Conservation (phyloP, 257 asterid genomes). For the Nicotiana noctiflora region DNA sequence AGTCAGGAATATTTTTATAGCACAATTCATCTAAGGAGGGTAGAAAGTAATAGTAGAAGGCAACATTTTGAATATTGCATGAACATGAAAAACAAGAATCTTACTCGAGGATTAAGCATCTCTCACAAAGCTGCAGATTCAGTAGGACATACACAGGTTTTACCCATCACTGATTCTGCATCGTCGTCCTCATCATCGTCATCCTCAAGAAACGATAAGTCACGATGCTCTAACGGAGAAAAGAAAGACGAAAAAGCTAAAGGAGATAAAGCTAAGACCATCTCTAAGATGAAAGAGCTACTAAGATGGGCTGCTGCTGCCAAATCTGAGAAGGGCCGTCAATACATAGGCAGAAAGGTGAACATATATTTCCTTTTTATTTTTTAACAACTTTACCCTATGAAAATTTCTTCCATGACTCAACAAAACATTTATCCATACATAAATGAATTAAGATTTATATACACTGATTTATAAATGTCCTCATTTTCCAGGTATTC, state of each 20-base stretch:
- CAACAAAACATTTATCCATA: not conserved
- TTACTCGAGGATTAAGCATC: conserved; percentile 27
- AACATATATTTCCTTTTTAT: not conserved
- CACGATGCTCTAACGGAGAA: conserved; percentile 11
- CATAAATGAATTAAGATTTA: too few relatives aligned
- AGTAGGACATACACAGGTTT: conserved; percentile 27
- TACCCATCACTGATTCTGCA: conserved; percentile 31
- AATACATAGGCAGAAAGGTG: conserved; percentile 55
- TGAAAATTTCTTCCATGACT: not conserved
- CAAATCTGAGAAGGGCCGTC: conserved; percentile 51
- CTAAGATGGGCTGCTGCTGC: conserved; percentile 73
- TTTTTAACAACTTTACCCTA: not conserved
- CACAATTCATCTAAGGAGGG: conserved; percentile 34
- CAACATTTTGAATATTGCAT: conserved; percentile 21
- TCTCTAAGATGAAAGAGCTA: conserved; percentile 61
- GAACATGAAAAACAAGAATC: conserved; percentile 49
- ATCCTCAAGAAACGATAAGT: conserved; percentile 10
- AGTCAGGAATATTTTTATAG: conserved; percentile 40
- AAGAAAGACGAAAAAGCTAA: conserved; percentile 23
- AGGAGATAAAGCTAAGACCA: conserved; percentile 31
- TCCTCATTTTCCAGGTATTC: conserved; percentile 32
- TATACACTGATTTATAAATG: too few relatives aligned
- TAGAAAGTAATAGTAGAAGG: conserved; percentile 21
- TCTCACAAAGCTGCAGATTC: conserved; percentile 25
- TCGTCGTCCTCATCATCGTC: not conserved